Evolutionary conservation across 1,284 basidiomycete species (phyloP).

Genomic region (Moesziomyces parantarcticus): DNA sequence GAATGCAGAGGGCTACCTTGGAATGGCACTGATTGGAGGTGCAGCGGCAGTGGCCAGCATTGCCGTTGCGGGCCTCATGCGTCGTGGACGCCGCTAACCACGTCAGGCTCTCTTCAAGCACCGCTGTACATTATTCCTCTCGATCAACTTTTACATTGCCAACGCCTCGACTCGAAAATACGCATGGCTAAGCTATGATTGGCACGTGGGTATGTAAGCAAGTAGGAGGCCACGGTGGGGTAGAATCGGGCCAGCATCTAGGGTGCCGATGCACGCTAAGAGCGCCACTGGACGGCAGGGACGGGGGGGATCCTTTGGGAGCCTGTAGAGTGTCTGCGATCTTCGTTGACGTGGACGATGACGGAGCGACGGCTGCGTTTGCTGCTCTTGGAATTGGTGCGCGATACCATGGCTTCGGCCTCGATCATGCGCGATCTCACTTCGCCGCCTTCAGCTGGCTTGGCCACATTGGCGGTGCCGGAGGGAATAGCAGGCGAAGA

Average conservation of each 20-base stretch:
- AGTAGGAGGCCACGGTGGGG: no score
- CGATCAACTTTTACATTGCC: background rate
- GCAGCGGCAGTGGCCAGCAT: conserved; percentile 86
- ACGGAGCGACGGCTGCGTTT: conserved; percentile 20
- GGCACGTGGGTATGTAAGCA: no score
- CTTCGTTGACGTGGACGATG: conserved; percentile 35
- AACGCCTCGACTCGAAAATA: background rate
- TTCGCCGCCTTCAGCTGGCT: background rate
- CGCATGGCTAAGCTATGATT: no score
- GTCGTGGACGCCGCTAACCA: conserved; percentile 39
- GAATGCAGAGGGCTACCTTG: conserved; percentile 83
- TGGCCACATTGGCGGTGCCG: background rate
- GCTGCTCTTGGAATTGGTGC: conserved; percentile 41
- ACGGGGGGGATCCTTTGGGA: conserved; percentile 22
- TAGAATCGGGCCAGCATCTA: no score
- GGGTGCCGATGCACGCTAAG: background rate
- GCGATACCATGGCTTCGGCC: conserved; percentile 12
- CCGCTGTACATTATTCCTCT: conserved; percentile 18
- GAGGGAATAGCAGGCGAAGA: no score
- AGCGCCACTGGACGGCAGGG: conserved; percentile 40
- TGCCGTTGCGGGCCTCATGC: conserved; percentile 77
- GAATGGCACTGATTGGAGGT: conserved; percentile 92
- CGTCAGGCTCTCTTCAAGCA: background rate
- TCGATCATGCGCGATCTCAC: conserved; percentile 33
- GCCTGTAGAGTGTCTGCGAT: conserved; percentile 12